phyloP scores from a whole-genome alignment of 371 early-diverging fungal genomes.

The Nematocida minor region DNA sequence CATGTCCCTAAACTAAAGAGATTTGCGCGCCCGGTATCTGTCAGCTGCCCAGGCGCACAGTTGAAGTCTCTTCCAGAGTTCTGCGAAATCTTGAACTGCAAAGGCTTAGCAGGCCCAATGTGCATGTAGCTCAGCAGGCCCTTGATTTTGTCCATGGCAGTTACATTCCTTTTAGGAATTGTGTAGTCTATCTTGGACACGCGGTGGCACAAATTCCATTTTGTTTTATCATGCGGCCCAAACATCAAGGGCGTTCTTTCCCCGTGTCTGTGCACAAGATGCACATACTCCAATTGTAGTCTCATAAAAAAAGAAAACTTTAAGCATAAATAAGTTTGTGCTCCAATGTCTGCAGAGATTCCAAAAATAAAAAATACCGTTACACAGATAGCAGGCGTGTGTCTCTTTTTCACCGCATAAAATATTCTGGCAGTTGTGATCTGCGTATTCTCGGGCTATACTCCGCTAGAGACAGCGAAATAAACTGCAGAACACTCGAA shows the following conservation, averaged over 20 bases:
- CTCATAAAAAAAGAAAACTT: constrained; percentile 42
- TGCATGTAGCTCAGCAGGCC: background rate
- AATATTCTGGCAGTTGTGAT: too few species aligned
- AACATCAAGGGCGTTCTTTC: constrained; percentile 47
- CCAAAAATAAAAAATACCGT: too few species aligned
- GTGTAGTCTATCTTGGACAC: constrained; percentile 38
- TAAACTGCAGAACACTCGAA: too few species aligned
- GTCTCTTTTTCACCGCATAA: too few species aligned
- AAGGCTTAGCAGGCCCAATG: background rate
- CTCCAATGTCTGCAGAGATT: too few species aligned
- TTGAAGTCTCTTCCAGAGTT: constrained; percentile 36
- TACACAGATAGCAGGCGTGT: too few species aligned
- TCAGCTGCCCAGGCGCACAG: constrained; percentile 50
- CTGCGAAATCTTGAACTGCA: constrained; percentile 4
- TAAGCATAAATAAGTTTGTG: background rate
- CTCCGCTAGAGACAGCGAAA: too few species aligned
- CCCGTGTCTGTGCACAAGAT: constrained; percentile 45
- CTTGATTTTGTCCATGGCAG: constrained; percentile 7
- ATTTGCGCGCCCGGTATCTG: constrained; percentile 25
- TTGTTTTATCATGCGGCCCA: constrained; percentile 47
- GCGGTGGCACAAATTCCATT: constrained; percentile 47
- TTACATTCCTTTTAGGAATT: background rate
- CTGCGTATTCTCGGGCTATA: too few species aligned
- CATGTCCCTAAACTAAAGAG: constrained; percentile 32
- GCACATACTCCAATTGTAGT: constrained; percentile 35